Evolutionary conservation across 352 stramenopile species (phyloP).

Genomic region (Phytophthora fragariaefolia): DNA sequence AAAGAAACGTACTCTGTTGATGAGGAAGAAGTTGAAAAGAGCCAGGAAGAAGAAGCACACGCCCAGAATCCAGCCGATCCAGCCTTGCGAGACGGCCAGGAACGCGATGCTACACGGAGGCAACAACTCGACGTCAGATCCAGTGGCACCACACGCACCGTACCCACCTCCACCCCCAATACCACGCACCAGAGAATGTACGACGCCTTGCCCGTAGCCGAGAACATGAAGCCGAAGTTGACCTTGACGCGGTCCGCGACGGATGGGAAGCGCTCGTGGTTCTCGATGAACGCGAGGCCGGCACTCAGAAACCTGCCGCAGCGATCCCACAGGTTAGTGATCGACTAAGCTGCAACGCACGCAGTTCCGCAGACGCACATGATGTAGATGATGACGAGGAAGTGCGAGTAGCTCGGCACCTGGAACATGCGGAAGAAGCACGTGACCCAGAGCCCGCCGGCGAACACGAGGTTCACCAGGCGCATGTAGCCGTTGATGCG

Average conservation of each 20-base stretch:
- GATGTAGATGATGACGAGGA: constrained; percentile 87
- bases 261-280: constrained; percentile 84
- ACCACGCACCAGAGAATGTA: constrained; percentile 84
- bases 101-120: constrained; percentile 68
- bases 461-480: constrained; percentile 75
- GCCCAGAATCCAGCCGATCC: constrained; percentile 78
- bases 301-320: constrained; percentile 57
- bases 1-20: constrained; percentile 65
- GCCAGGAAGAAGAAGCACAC: constrained; percentile 78
- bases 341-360: background rate
- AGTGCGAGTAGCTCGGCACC: constrained; percentile 80
- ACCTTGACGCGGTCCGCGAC: constrained; percentile 80
- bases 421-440: constrained; percentile 84
- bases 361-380: constrained; percentile 51
- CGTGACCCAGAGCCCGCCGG: constrained; percentile 67
- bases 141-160: too few relatives aligned
- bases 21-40: constrained; percentile 91
- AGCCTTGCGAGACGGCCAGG: constrained; percentile 81
- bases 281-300: constrained; percentile 83
- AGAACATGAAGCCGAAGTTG: constrained; percentile 93
- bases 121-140: constrained; percentile 20
- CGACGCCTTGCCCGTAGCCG: constrained; percentile 75
- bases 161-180: too few relatives aligned
- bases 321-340: background rate
- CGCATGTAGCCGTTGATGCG: constrained; percentile 91